Base-by-base conservation (phyloP, 2,329 filamentous ascomycete species). In the Microsporum canis region DNA sequence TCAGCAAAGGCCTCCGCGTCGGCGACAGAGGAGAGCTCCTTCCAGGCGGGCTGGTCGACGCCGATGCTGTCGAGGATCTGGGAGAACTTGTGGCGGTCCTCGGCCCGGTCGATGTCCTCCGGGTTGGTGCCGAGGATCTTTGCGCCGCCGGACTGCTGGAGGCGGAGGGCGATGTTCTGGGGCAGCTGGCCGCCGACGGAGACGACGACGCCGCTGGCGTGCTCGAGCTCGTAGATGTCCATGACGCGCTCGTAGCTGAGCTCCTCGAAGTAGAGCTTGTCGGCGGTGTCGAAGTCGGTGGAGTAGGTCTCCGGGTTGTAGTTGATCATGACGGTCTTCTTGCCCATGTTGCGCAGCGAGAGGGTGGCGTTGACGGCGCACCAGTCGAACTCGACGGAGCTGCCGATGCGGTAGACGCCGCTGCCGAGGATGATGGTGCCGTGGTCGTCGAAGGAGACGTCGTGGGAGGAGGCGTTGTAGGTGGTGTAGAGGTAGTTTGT, bases 291-390 rank as follows among this genome's bases (percentile, higher is more conserved):
- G 72, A 87, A 92, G 75, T 97, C 94, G 0, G 92, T 96, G 60
- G 72, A 79, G 62, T 84, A 84, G 0, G 91, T 96, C 69, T 96
- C 89, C 0, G 89, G 89, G 69, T 94, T 92, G 69, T 84, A 88
- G 76, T 97, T 97, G 71, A 99, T 94, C 89, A 97, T 95, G 62
- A 96, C 85, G 34, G 94, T 97, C 85, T 96, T 96, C 81, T 96
- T 88, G 67, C 91, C 91, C 81, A 95, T 89, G 63, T 87, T 80
- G 69, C 86, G 85, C 65, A 97, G 82, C 47, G 90, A 88, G 64
- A 89, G 82, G 8, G 91, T 91, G 65, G 91, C 88, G 70, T 91
- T 94, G 64, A 96, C 91, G 65, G 91, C 91, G 73, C 92, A 97
- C 92, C 92, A 97, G 77, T 99, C 92, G 72, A 99, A 99, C 76